Base-by-base conservation (phyloP, 164 flowering plant species). In the Litsea cubeba region DNA sequence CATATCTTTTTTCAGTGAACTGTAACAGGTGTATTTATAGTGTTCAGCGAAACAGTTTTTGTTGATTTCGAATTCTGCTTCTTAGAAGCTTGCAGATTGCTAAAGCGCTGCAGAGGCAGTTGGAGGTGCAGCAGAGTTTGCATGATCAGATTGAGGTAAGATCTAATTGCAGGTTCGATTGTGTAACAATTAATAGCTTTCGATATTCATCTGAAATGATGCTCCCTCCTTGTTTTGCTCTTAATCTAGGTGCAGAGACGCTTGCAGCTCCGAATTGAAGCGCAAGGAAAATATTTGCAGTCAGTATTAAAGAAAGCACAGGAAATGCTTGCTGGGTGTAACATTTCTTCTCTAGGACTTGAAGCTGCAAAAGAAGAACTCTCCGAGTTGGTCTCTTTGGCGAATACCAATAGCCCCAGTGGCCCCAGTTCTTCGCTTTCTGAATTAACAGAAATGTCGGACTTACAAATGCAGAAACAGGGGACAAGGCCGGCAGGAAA, bases 231-330 rank as follows among this genome's bases (percentile, higher is more conserved):
- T 26, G 23, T 72, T 54, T 11, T 30, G n/a, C 35, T 15, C 46
- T 22, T 71, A 64, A 71, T 79, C 62, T 84, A 95, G 99, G 99
- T 95, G 71, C 98, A 94, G 78, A 88, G 87, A 70, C 99, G 88
- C 82, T 82, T 95, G 83, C 99, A 93, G 88, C 87, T 93, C 68
- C 77, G 98, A 72, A 95, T 95, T 40, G 99, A 93, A 81, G 95
- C 99, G 3, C 99, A 95, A 84, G 97, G 98, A 63, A 90, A 87
- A 79, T 94, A 96, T 72, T 79, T 96, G 46, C 95, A 92, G 50
- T 84, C 93, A 18, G 96, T 92, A 32, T 77, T 96, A 23, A 84
- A 78, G 77, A 96, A 90, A 80, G 99, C 97, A 23, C 96, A 93
- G 49, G 95, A 93, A 76, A 87, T 95, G 49, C 88, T 95, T 5